Evolutionary conservation across 2,329 filamentous ascomycete species (phyloP), one percentile per base, ranked within the genome.

Genomic region (Plenodomus biglobosus): DNA sequence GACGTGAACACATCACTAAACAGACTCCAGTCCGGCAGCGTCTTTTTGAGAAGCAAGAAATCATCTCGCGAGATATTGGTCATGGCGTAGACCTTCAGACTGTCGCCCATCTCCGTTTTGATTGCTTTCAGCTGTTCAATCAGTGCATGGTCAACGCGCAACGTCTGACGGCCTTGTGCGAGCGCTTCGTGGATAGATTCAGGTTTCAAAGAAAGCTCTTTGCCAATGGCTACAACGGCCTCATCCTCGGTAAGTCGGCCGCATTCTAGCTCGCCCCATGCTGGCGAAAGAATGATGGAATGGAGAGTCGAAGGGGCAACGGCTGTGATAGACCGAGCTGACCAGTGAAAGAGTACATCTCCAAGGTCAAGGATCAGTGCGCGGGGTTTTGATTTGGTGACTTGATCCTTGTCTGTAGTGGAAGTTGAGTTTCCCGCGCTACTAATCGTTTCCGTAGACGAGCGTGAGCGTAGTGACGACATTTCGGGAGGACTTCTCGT

Each of bases 1-100:
- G 70, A 74, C 2, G 67, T 65, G 43, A 70, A 73, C 3, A 72
- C 59, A 18, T 40, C 47, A 48, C 73, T 63, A 34, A 74, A 74
- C 2, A 72, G 44, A 7, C 48, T 41, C 69, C 68, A 73, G 38
- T 68, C 62, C 5, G 44, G 24, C 17, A 66, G 48, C 35, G 56
- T 57, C 7, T 21, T 38, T 30, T 52, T 52, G n/a, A 70, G 56
- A 15, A 52, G 52, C 1, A 49, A 53, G 40, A 59, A 62, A 43
- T 71, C 67, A 18, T 62, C 60, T 43, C 53, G 52, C 3, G 62
- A 55, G 30, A 70, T 49, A 52, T 71, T 72, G 16, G 61, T 69
- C 65, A 70, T 72, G 20, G 64, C 66, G 44, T 62, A 65, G 10
- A 71, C 46, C 19, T 61, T 50, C 20, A 66, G 27, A 8, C 19